Evolutionary conservation across 345 rosid species (phyloP).

Genomic region (Rhodomyrtus tomentosa): DNA sequence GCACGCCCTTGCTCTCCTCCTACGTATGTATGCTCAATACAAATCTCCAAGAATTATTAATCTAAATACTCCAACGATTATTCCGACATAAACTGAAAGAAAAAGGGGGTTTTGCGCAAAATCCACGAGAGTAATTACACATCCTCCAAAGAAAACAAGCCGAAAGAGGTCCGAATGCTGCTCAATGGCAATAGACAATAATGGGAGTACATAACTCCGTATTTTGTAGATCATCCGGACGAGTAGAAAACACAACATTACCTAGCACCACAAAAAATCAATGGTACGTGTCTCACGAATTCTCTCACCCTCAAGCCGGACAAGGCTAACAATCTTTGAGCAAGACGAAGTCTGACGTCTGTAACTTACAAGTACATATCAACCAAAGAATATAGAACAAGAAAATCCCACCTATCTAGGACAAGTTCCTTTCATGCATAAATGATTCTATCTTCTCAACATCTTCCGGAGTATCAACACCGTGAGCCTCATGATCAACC

Average conservation of each 20-base stretch:
- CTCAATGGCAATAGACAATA: neutral
- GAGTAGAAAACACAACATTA: neutral
- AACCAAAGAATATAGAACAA: neutral
- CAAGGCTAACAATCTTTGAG: neutral
- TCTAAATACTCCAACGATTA: neutral
- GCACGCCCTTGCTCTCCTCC: no score
- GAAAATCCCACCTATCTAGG: constrained; percentile 3
- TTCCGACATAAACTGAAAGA: neutral
- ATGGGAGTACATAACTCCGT: neutral
- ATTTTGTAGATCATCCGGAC: neutral
- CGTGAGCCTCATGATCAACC: constrained; percentile 89
- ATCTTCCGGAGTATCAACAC: constrained; percentile 78
- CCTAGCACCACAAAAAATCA: neutral
- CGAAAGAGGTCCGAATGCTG: neutral
- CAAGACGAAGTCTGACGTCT: neutral
- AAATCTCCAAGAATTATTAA: no score
- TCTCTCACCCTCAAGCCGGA: neutral
- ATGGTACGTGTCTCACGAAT: neutral
- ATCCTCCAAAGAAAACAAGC: neutral
- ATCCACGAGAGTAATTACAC: no score
- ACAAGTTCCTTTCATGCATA: constrained; percentile 61
- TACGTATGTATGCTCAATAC: no score
- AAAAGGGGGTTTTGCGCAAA: neutral
- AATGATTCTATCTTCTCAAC: constrained; percentile 71
- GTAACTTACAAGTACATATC: neutral